Base-by-base conservation (phyloP, 1,139 yeast genomes). In the Saccharomyces hybrid region DNA sequence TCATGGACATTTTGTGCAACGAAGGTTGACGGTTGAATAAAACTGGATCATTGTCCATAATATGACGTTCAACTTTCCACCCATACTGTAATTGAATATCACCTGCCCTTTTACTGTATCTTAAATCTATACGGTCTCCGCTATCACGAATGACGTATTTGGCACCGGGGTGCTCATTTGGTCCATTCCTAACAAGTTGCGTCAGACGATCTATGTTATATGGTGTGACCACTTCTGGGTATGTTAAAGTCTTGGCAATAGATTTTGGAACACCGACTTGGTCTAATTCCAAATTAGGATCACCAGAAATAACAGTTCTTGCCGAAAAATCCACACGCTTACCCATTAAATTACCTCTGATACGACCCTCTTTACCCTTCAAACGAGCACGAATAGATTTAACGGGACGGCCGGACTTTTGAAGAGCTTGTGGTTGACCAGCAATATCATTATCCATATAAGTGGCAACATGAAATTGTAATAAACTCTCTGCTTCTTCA, bases 401-500 rank as follows among this genome's bases (percentile, higher is more conserved):
- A 60, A 95, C 95, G 7, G 99, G 99, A 75, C 99, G 88, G 55
- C 99, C 99, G 51, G 98, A 89, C 73, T 95, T 95, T 71, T 95
- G 99, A 60, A 93, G 80, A 46, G 99, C 99, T 72, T 93, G 99
- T 0, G 99, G 99, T 74, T 93, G 99, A 59, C 99, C 99, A n/a
- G 99, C 99, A 73, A 93, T 93, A 75, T 93, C 99, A 70, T 93
- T 93, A 74, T 93, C 99, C 99, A 93, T 93, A 71, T 93, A 93
- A 1, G 99, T 93, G n/a, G 99, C 99, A 51, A 95, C 98, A 67
- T 93, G 99, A 72, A 90, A 95, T 69, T 95, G 99, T 57, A 95
- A 78, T 64, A 95, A 80, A 47, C 96, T 88, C 71, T 95, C 99
- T 67, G 95, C 93, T 73, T 95, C 99, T 70, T 89, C 88, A 62